Evolutionary conservation across 805 yeast species (phyloP).

Genomic region (Barnettozyma sp.): DNA sequence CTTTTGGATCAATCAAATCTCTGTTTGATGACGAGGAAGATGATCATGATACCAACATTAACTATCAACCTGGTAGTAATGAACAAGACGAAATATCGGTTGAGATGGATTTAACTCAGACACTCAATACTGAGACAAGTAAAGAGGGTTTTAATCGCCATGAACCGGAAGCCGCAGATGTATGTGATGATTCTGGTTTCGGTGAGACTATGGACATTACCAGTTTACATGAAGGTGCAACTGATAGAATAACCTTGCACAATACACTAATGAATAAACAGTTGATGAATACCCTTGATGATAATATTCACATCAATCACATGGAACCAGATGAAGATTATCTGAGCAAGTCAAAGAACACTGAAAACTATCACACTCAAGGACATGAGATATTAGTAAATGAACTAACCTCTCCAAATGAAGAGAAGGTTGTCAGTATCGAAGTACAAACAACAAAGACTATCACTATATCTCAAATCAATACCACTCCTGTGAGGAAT

Average conservation of each 20-base stretch:
- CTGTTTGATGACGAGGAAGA: constrained; percentile 22
- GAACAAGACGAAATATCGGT: constrained; percentile 12
- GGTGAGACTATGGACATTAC: constrained; percentile 23
- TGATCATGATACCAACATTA: too few relatives aligned
- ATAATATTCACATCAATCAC: too few relatives aligned
- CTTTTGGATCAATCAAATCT: constrained; percentile 23
- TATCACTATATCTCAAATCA: background rate
- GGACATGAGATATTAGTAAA: constrained; percentile 1
- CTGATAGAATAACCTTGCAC: constrained; percentile 16
- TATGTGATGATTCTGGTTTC: constrained; percentile 3
- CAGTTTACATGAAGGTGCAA: constrained; percentile 7
- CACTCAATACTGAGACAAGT: constrained; percentile 8
- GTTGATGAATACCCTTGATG: constrained; percentile 5
- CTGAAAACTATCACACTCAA: constrained; percentile 3
- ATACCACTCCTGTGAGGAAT: background rate
- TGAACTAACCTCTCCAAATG: constrained; percentile 18
- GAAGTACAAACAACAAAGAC: background rate
- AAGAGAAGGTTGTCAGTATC: constrained; percentile 7
- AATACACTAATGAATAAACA: constrained; percentile 19
- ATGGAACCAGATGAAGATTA: constrained; percentile 18
- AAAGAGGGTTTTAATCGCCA: too few relatives aligned
- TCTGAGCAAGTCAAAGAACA: too few relatives aligned
- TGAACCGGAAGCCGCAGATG: background rate
- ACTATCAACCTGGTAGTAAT: too few relatives aligned
- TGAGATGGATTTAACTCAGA: constrained; percentile 24